phyloP scores from a whole-genome alignment of 768 basidiomycete genomes.

The Auricularia cornea region DNA sequence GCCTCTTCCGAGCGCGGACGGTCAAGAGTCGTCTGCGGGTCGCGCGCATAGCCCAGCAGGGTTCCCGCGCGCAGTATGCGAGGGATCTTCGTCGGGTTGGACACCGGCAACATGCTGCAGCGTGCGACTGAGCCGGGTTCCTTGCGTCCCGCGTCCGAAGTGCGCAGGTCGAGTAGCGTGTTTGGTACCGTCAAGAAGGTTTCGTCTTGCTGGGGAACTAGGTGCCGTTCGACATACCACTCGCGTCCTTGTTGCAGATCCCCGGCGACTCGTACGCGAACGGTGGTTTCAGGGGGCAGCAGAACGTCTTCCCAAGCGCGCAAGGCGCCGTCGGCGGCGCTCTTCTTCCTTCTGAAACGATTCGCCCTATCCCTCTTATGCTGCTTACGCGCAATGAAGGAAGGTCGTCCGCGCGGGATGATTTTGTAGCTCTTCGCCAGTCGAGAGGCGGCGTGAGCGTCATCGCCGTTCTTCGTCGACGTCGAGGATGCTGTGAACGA shows the following conservation, averaged over 20 bases:
- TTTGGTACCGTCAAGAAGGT: not conserved
- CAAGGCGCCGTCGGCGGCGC: not conserved
- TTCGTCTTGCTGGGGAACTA: not conserved
- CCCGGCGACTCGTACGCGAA: not conserved
- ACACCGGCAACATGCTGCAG: constrained; percentile 1
- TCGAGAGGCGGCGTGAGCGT: constrained; percentile 1
- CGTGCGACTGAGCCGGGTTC: constrained; percentile 4
- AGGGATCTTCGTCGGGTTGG: constrained; percentile 7
- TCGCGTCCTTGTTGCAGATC: not conserved
- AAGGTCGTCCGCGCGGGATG: not conserved
- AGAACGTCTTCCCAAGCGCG: not conserved
- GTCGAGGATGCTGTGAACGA: constrained; percentile 8
- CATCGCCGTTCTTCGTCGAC: not conserved
- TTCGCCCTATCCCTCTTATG: not conserved
- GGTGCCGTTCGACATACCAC: not conserved
- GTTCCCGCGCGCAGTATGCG: constrained; percentile 3
- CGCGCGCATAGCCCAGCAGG: constrained; percentile 3
- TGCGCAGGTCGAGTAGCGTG: not conserved
- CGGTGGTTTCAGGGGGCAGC: constrained; percentile 2
- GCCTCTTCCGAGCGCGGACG: not conserved
- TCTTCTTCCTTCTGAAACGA: not conserved
- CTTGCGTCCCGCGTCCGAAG: constrained; percentile 1
- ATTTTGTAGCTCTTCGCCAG: not conserved
- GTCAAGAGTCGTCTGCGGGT: constrained; percentile 6
- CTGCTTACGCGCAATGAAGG: not conserved